These are phyloP conservation scores for Penicillium antarcticum DNA, from an alignment of 495 filamentous ascomycete genomes.

Conservation along the genomic window DNA sequence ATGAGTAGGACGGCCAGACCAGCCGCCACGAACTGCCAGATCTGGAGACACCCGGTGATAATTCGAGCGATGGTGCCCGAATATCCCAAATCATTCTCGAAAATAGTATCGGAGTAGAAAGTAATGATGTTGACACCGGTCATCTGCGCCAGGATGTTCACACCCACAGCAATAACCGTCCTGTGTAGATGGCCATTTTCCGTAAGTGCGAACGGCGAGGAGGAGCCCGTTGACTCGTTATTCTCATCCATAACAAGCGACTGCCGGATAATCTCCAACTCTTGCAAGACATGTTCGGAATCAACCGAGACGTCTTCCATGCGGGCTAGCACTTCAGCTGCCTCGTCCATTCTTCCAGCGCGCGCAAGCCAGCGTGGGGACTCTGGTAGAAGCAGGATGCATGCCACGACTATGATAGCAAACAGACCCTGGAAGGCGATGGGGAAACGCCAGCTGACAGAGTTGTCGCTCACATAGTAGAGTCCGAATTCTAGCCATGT, in stretches of 20 bases:
- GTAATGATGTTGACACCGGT: slow-evolving; percentile 28
- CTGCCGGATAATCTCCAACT: slow-evolving; percentile 62
- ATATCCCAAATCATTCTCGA: slow-evolving; percentile 15
- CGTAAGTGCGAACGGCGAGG: slow-evolving; percentile 18
- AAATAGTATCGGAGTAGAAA: slow-evolving; percentile 26
- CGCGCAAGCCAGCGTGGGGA: slow-evolving; percentile 64
- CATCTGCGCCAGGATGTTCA: slow-evolving; percentile 26
- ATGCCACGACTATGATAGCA: slow-evolving; percentile 47
- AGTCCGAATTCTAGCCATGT: slow-evolving; percentile 63
- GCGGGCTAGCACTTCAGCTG: slow-evolving; percentile 52
- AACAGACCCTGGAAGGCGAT: slow-evolving; percentile 62
- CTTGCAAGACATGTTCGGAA: slow-evolving; percentile 50
- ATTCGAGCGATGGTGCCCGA: slow-evolving; percentile 18
- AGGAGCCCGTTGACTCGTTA: slow-evolving; percentile 6
- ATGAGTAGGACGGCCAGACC: slow-evolving; percentile 23
- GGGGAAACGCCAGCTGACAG: slow-evolving; percentile 62
- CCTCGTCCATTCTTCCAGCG: slow-evolving; percentile 53
- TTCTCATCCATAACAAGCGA: slow-evolving; percentile 58
- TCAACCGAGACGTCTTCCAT: slow-evolving; percentile 46
- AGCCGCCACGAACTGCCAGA: slow-evolving; percentile 25
- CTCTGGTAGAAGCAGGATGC: slow-evolving; percentile 57
- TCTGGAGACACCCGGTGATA: slow-evolving; percentile 23
- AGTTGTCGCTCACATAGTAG: slow-evolving; percentile 50
- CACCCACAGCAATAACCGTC: slow-evolving; percentile 17
- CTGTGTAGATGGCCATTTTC: slow-evolving; percentile 33